phyloP scores from a whole-genome alignment of 75 land plant genomes.

The Cunninghamia lanceolata region DNA sequence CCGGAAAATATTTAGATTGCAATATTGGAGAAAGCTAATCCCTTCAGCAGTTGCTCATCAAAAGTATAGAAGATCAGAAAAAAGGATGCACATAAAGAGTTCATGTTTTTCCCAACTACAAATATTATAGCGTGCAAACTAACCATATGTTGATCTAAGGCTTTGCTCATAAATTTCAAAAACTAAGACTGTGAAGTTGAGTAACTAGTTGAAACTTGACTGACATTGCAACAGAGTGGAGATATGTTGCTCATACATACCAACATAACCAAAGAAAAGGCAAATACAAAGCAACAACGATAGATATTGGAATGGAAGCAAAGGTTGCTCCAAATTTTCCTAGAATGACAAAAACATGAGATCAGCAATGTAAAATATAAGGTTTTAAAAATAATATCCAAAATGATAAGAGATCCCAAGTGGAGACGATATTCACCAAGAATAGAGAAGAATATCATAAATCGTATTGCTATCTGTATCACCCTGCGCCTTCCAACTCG shows the following conservation, averaged over 20 bases:
- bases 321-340: constrained; percentile 93
- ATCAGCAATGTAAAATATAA: background rate
- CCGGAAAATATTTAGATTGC: constrained; percentile 74
- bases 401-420: background rate
- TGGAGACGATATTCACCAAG: constrained; percentile 45
- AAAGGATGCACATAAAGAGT: background rate
- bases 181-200: background rate
- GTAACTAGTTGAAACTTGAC: constrained; percentile 6
- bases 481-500: constrained; percentile 88
- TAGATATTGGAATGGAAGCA: constrained; percentile 86
- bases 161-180: background rate
- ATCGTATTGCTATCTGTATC: constrained; percentile 70
- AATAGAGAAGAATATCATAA: constrained; percentile 85
- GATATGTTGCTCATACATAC: constrained; percentile 33
- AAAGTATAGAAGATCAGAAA: background rate
- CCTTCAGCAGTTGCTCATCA: constrained; percentile 68
- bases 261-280: constrained; percentile 72
- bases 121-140: background rate
- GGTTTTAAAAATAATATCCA: background rate
- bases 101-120: background rate
- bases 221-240: background rate
- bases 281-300: constrained; percentile 72
- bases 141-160: no score
- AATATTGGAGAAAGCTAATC: constrained; percentile 82
- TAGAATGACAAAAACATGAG: constrained; percentile 20